Conservation (phyloP, 23 red algal genomes). For the Gracilaria vermiculophylla region DNA sequence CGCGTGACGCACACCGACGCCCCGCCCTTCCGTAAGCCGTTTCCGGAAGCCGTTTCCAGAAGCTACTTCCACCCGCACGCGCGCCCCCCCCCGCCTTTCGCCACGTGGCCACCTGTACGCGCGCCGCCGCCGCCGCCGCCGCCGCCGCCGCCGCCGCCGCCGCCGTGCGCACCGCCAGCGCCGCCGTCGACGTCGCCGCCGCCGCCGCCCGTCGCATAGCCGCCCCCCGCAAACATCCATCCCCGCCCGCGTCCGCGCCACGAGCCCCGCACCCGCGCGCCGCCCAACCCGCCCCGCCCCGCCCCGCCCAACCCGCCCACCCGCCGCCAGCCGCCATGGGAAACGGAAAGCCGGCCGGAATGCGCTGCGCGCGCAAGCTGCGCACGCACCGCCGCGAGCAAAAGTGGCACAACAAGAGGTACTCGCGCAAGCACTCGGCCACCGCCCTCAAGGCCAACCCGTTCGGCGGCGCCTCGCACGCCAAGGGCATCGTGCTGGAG, state of each 20-base stretch:
- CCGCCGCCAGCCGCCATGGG: constrained; percentile 23
- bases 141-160: background rate
- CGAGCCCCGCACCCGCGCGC: no score
- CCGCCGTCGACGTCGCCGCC: background rate
- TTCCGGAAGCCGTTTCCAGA: no score
- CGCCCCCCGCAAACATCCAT: background rate
- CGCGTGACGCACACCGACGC: no score
- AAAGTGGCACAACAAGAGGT: constrained; percentile 95
- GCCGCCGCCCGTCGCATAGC: background rate
- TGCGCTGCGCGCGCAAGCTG: constrained; percentile 93
- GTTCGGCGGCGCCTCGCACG: constrained; percentile 95
- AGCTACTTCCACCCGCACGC: no score
- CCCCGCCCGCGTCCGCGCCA: no score
- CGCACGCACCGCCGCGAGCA: constrained; percentile 89
- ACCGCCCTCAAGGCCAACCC: constrained; percentile 97
- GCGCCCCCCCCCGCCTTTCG: no score
- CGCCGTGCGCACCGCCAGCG: background rate
- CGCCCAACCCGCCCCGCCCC: no score
- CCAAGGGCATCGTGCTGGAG: constrained; percentile 98
- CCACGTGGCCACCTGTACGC: no score
- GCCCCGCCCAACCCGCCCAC: no score
- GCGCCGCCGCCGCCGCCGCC: background rate
- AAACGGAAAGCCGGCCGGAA: constrained; percentile 83
- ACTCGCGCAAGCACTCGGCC: constrained; percentile 87
- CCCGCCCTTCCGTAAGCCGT: no score